phyloP scores from a whole-genome alignment of 805 yeast genomes.

The Metschnikowia noctiluminum region DNA sequence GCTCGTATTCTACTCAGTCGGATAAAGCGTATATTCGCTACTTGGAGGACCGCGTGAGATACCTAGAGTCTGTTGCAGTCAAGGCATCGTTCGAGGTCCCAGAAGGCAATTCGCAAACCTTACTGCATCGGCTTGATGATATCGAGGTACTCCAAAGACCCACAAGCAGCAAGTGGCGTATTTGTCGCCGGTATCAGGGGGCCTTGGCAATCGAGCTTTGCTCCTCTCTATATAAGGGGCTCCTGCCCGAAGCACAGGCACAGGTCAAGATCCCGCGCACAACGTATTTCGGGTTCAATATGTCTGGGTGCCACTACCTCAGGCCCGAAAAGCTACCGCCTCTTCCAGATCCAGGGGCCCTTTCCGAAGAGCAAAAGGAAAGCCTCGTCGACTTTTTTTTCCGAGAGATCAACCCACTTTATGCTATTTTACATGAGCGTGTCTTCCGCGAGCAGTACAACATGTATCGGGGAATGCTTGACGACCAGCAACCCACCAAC shows the following conservation, averaged over 20 bases:
- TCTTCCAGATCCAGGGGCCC: slow-evolving; percentile 23
- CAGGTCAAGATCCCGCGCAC: slow-evolving; percentile 47
- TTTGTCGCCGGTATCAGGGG: slow-evolving; percentile 45
- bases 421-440: slow-evolving; percentile 49
- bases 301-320: slow-evolving; percentile 55
- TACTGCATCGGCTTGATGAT: slow-evolving; percentile 14
- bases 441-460: slow-evolving; percentile 50
- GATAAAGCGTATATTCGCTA: slow-evolving; percentile 12
- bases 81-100: not conserved
- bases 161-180: slow-evolving; percentile 43
- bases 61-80: slow-evolving; percentile 28
- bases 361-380: slow-evolving; percentile 5
- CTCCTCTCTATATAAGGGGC: slow-evolving; percentile 25
- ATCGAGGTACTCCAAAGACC: slow-evolving; percentile 14
- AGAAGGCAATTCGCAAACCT: not conserved
- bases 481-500: slow-evolving; percentile 22
- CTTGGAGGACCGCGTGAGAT: slow-evolving; percentile 39
- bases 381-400: slow-evolving; percentile 41
- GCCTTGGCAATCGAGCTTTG: slow-evolving; percentile 36
- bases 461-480: slow-evolving; percentile 18
- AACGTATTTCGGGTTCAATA: slow-evolving; percentile 66
- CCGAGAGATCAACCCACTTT: slow-evolving; percentile 49
- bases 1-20: not conserved
- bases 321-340: slow-evolving; percentile 32
- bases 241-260: slow-evolving; percentile 31